Percentiles rank a stretch among this genome's conserved stretches.
Conservation (phyloP, 2,329 filamentous ascomycete genomes). For the Ascosphaera acerosa region DNA sequence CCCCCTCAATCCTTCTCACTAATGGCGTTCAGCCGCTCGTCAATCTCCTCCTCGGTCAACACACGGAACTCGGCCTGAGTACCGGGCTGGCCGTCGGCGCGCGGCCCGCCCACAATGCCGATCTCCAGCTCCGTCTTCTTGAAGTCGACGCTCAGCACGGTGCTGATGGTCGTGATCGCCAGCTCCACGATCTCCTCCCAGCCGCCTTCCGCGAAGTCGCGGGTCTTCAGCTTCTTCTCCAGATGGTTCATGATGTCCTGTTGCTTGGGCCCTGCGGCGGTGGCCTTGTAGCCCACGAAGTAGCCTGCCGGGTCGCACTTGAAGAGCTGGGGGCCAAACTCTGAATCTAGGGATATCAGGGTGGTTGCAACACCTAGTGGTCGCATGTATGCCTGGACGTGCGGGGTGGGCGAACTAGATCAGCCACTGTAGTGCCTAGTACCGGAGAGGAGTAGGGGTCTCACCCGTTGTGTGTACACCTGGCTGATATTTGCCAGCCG, state of each 20-base stretch:
- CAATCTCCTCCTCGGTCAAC: slow-evolving; percentile 91
- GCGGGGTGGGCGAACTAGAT: slow-evolving; percentile 3
- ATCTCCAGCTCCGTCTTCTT: slow-evolving; percentile 99
- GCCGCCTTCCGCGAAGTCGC: slow-evolving; percentile 69
- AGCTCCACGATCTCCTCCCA: slow-evolving; percentile 98
- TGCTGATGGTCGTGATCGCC: slow-evolving; percentile 84
- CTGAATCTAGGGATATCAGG: slow-evolving; percentile 76
- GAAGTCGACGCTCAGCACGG: slow-evolving; percentile 93
- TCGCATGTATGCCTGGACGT: slow-evolving; percentile 68
- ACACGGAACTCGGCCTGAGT: slow-evolving; percentile 58
- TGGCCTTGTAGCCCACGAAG: slow-evolving; percentile 96
- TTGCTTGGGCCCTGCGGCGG: slow-evolving; percentile 89
- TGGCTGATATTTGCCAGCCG: slow-evolving; percentile 96
- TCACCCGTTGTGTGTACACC: slow-evolving; percentile 90
- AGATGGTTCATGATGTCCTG: slow-evolving; percentile 96
- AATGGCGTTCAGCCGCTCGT: slow-evolving; percentile 92
- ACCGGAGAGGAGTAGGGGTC: no score
- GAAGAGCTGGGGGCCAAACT: slow-evolving; percentile 83
- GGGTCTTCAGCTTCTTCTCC: slow-evolving; percentile 99
- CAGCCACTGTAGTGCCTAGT: neutral
- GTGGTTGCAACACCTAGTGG: slow-evolving; percentile 90
- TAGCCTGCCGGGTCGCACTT: slow-evolving; percentile 97
- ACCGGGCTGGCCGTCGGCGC: slow-evolving; percentile 57
- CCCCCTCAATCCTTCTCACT: slow-evolving; percentile 75
- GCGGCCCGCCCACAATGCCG: slow-evolving; percentile 80